Conservation (phyloP, 805 yeast genomes). For the Lachancea quebecensis region DNA sequence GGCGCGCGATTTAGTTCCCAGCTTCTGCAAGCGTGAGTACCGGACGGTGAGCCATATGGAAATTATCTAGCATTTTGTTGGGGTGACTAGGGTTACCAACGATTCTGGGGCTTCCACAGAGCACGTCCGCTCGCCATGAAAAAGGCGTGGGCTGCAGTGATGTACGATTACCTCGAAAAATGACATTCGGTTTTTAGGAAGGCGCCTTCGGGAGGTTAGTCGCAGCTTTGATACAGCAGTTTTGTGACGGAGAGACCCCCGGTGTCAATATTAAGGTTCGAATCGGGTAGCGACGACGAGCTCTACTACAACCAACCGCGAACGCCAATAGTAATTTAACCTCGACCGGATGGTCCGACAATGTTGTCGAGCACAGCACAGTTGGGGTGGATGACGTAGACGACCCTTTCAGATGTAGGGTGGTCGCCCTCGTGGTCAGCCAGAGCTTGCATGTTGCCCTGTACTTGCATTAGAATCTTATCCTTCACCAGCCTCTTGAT, state of each 20-base stretch:
- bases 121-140: background rate
- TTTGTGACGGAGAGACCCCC: no score
- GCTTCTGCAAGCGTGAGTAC: no score
- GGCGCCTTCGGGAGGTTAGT: no score
- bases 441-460: conserved; percentile 40
- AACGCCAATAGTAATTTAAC: background rate
- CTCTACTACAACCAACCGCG: background rate
- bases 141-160: no score
- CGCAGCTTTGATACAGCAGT: no score
- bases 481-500: conserved; percentile 78
- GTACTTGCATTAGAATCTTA: conserved; percentile 67
- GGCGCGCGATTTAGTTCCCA: no score
- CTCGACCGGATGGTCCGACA: conserved; percentile 3
- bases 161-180: no score
- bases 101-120: background rate
- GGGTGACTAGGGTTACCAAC: background rate
- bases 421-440: conserved; percentile 26
- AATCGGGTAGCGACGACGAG: background rate
- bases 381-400: conserved; percentile 69
- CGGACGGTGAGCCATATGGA: no score
- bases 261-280: background rate
- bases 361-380: conserved; percentile 60
- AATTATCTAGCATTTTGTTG: background rate
- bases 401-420: conserved; percentile 25
- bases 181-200: no score